Conservation (phyloP, 2,329 filamentous ascomycete species). For the Penicillium aurantiogriseum region DNA sequence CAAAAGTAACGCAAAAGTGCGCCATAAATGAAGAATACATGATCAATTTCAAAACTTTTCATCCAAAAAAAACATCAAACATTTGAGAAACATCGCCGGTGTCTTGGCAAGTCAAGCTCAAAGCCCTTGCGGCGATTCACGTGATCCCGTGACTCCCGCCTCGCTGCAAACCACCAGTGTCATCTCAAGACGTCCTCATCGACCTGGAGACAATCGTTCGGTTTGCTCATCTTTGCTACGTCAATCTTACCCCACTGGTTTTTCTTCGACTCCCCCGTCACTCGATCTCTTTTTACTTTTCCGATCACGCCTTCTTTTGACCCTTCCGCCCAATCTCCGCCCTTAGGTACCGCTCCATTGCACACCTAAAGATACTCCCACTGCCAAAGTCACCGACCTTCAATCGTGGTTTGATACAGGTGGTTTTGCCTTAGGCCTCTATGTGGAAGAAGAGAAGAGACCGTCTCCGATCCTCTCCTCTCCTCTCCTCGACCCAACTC, state of each 20-base stretch:
- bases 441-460: slow-evolving; percentile 53
- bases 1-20: background rate
- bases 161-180: slow-evolving; percentile 41
- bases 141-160: slow-evolving; percentile 33
- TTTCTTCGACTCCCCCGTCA: slow-evolving; percentile 7
- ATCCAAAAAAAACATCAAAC: background rate
- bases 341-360: slow-evolving; percentile 25
- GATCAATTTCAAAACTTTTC: background rate
- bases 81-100: background rate
- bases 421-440: slow-evolving; percentile 40
- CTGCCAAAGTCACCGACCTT: slow-evolving; percentile 16
- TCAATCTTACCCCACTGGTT: slow-evolving; percentile 13
- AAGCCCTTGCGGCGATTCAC: slow-evolving; percentile 12
- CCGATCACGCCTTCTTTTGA: slow-evolving; percentile 23
- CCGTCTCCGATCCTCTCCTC: slow-evolving; percentile 40
- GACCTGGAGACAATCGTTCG: slow-evolving; percentile 19
- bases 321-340: slow-evolving; percentile 29
- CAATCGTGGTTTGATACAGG: slow-evolving; percentile 21
- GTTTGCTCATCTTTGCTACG: slow-evolving; percentile 19
- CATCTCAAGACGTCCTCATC: slow-evolving; percentile 27
- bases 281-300: background rate
- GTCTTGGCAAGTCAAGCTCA: slow-evolving; percentile 9
- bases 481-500: slow-evolving; percentile 29
- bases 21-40: background rate
- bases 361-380: slow-evolving; percentile 1